A percentile compares a stretch with the other conserved stretches of the same genome.
Conservation (phyloP, 257 asterid genomes). For the Echium plantagineum region DNA sequence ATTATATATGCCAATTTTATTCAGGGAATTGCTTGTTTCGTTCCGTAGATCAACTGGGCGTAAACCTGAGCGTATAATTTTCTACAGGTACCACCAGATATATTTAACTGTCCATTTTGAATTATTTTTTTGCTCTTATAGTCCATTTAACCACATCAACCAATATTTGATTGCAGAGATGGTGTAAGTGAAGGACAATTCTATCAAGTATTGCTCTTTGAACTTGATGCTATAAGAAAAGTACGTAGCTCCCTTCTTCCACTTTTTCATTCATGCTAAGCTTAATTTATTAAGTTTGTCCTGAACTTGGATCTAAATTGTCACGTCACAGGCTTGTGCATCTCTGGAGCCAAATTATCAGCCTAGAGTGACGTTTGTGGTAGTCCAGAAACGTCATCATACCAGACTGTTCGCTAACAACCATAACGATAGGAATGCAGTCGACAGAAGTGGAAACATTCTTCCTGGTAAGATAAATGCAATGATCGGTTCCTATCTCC, state of each 20-base stretch:
- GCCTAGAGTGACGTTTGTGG: constrained; percentile 94
- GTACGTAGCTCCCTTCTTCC: constrained; percentile 17
- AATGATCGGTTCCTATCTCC: background rate
- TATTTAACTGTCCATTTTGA: background rate
- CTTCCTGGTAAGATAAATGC: constrained; percentile 53
- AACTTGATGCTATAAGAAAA: constrained; percentile 93
- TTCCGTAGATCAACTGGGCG: constrained; percentile 85
- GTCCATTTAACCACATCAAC: background rate
- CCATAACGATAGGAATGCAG: constrained; percentile 49
- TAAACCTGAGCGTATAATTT: constrained; percentile 77
- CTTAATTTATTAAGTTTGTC: background rate
- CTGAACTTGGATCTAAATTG: background rate
- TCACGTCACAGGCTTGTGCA: constrained; percentile 65
- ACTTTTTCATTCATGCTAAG: background rate
- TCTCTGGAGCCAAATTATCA: constrained; percentile 85
- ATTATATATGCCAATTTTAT: background rate
- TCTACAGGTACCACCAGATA: constrained; percentile 47
- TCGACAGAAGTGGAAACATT: constrained; percentile 80
- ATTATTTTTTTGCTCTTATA: background rate
- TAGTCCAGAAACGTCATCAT: constrained; percentile 93
- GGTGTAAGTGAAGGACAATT: constrained; percentile 98
- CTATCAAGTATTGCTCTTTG: constrained; percentile 81
- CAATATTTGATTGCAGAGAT: constrained; percentile 36
- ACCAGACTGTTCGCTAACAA: constrained; percentile 80
- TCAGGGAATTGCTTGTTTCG: constrained; percentile 80